phyloP scores from a whole-genome alignment of 2,329 filamentous ascomycete species.

The Didymella exigua region DNA sequence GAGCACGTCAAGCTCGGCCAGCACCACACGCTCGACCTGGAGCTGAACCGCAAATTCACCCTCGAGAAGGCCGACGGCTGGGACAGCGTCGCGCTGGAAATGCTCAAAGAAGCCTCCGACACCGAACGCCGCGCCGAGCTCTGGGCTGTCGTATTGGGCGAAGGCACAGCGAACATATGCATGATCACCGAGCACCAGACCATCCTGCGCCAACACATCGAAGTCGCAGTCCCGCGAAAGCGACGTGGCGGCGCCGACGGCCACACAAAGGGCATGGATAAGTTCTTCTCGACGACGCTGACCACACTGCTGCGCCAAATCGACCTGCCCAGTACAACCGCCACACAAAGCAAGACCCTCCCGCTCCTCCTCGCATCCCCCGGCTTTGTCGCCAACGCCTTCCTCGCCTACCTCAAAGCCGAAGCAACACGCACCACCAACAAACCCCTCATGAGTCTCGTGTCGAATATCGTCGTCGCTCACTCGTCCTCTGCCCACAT shows the following conservation, averaged over 20 bases:
- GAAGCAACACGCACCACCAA: conserved; percentile 70
- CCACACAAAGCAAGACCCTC: conserved; percentile 35
- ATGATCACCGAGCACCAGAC: conserved; percentile 82
- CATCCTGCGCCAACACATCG: conserved; percentile 72
- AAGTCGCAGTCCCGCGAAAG: conserved; percentile 71
- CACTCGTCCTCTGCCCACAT: conserved; percentile 86
- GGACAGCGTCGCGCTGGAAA: conserved; percentile 85
- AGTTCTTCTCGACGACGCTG: conserved; percentile 79
- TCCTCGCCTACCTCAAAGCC: conserved; percentile 73
- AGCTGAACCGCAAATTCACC: conserved; percentile 85
- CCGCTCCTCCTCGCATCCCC: conserved; percentile 87
- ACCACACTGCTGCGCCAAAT: conserved; percentile 77
- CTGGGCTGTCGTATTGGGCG: conserved; percentile 92
- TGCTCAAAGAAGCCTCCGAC: conserved; percentile 78
- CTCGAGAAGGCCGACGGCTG: conserved; percentile 82
- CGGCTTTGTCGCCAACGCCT: conserved; percentile 82
- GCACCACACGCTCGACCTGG: conserved; percentile 79
- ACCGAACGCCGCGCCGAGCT: conserved; percentile 80
- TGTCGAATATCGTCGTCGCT: conserved; percentile 71
- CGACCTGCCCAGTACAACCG: conserved; percentile 61
- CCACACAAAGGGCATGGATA: conserved; percentile 72
- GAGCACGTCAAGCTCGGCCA: conserved; percentile 69
- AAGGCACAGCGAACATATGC: conserved; percentile 82
- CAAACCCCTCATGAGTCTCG: conserved; percentile 69
- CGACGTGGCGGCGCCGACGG: conserved; percentile 64